These are phyloP conservation scores for Sphaerosporella brunnea DNA, from an alignment of 495 filamentous ascomycete genomes.

Conservation along the genomic window DNA sequence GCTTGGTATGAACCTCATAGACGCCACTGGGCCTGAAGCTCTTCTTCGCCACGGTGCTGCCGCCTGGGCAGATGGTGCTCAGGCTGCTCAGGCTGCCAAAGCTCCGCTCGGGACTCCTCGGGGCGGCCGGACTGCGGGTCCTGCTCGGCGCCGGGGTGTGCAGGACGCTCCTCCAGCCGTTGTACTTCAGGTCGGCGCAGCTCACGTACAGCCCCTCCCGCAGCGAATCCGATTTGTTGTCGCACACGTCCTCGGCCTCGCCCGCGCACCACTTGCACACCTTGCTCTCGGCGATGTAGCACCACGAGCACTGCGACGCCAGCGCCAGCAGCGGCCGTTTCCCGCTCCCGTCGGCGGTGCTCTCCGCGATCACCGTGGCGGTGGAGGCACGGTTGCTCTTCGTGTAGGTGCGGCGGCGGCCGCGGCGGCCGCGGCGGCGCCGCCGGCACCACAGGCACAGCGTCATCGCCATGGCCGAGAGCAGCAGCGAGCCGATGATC, in stretches of 20 bases:
- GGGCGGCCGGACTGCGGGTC: neutral
- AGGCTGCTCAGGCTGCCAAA: neutral
- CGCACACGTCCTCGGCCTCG: neutral
- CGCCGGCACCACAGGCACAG: too few relatives aligned
- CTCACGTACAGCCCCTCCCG: neutral
- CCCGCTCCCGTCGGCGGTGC: too few relatives aligned
- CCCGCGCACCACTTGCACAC: neutral
- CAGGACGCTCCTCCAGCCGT: neutral
- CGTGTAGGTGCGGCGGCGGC: too few relatives aligned
- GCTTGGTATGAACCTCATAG: neutral
- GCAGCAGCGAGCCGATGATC: too few relatives aligned
- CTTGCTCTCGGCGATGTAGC: conserved; percentile 2
- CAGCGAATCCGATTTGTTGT: neutral
- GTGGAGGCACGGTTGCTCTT: too few relatives aligned
- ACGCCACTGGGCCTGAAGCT: neutral
- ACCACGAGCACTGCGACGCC: conserved; percentile 3
- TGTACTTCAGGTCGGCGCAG: neutral
- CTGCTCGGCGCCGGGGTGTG: neutral
- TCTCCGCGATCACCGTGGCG: too few relatives aligned
- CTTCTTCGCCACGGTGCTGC: neutral
- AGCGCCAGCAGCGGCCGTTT: too few relatives aligned
- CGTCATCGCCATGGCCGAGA: too few relatives aligned
- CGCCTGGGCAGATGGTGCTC: neutral
- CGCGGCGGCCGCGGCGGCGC: too few relatives aligned
- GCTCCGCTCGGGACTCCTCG: neutral